Conservation (phyloP, 768 basidiomycete species). For the Suillus americanus region DNA sequence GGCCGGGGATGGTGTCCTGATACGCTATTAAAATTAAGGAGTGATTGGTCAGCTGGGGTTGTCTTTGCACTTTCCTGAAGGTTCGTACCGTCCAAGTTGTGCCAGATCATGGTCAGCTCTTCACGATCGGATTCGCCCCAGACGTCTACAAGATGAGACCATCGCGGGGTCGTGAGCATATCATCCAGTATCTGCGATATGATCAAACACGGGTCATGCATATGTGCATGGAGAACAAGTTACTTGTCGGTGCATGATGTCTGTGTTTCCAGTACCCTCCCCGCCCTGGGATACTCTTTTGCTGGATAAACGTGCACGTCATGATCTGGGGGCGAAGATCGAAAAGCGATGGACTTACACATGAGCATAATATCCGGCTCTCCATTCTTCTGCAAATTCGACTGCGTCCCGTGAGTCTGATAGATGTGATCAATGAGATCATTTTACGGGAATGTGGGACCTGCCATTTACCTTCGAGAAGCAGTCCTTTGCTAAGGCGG, state of each 20-base stretch:
- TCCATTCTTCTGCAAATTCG: slow-evolving; percentile 58
- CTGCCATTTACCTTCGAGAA: slow-evolving; percentile 18
- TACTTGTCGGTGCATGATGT: slow-evolving; percentile 57
- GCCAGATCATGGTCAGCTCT: slow-evolving; percentile 56
- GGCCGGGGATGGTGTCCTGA: slow-evolving; percentile 51
- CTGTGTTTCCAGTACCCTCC: slow-evolving; percentile 49
- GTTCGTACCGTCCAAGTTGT: slow-evolving; percentile 49
- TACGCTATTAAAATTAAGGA: slow-evolving; percentile 41
- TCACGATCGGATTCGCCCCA: slow-evolving; percentile 46
- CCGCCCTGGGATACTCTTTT: slow-evolving; percentile 44
- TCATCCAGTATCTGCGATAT: slow-evolving; percentile 51
- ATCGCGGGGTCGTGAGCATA: slow-evolving; percentile 49
- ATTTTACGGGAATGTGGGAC: background rate
- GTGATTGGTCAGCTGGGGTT: background rate
- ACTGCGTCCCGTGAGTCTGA: slow-evolving; percentile 20
- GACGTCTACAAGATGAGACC: slow-evolving; percentile 45
- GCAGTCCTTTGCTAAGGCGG: slow-evolving; percentile 11
- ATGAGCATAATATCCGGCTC: slow-evolving; percentile 42
- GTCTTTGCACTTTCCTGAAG: background rate
- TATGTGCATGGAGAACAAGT: background rate
- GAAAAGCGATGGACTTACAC: slow-evolving; percentile 16
- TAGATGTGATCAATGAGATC: background rate
- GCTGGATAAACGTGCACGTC: slow-evolving; percentile 32
- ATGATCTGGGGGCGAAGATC: background rate
- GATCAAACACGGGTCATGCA: background rate